phyloP scores from a whole-genome alignment of 768 basidiomycete species.

The Collybia mongolica region DNA sequence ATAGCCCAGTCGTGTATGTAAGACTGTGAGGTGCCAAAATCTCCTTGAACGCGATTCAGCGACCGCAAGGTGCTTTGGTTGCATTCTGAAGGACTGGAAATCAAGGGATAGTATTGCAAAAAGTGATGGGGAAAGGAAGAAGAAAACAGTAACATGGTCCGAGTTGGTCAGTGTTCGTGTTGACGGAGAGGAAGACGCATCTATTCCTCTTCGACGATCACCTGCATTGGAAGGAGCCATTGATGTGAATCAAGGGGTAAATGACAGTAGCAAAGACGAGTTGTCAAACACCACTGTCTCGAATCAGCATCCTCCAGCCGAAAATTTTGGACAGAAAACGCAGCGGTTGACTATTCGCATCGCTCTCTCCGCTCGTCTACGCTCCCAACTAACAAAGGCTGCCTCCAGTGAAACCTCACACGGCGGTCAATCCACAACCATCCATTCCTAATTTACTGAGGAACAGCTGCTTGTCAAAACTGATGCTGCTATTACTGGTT shows the following conservation, averaged over 20 bases:
- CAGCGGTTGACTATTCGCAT: background rate
- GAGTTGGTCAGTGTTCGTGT: constrained; percentile 17
- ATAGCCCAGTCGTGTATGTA: constrained; percentile 9
- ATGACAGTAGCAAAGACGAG: background rate
- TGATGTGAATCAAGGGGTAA: background rate
- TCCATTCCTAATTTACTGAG: no score
- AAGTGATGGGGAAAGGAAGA: constrained; percentile 9
- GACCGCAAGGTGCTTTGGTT: constrained; percentile 10
- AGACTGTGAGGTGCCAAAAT: constrained; percentile 6
- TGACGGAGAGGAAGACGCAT: background rate
- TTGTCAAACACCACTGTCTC: background rate
- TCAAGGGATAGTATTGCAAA: constrained; percentile 3
- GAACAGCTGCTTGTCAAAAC: no score
- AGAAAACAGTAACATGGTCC: constrained; percentile 35
- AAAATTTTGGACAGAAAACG: background rate
- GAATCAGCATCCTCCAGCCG: background rate
- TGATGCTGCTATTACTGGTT: constrained; percentile 16
- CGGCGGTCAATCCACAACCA: no score
- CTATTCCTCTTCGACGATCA: background rate
- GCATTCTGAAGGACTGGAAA: constrained; percentile 15
- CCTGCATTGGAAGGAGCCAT: constrained; percentile 1
- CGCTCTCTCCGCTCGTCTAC: background rate
- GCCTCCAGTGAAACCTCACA: background rate
- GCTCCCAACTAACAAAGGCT: background rate
- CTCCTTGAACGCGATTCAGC: constrained; percentile 5